Evolutionary conservation across 2,329 filamentous ascomycete species (phyloP), one percentile per base, ranked within the genome.

Genomic region (Lasiodiplodia sp.): DNA sequence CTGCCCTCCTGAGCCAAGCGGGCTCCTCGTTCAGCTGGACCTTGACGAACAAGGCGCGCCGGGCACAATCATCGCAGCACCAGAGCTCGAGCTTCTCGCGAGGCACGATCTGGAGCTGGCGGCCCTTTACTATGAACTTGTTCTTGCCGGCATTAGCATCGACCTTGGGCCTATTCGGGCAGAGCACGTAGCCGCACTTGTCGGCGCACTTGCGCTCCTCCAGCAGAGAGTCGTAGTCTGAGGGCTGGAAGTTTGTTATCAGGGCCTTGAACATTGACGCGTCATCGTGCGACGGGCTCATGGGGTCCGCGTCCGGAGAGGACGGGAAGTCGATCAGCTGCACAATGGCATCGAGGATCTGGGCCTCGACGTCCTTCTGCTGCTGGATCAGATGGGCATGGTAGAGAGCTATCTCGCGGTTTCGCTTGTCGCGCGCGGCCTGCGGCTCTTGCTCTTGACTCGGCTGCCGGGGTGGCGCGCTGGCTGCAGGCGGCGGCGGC

Each of bases 191-290:
- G 1, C 94, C 96, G 81, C 96, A 99, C 23, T 88, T 85, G 53
- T 87, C 88, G 73, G 92, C 90, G 72, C 93, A 91, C 78, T 97
- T 96, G 75, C 96, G 92, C 83, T 99, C 96, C 72, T 91, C 87
- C 70, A 97, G 90, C 62, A 98, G 84, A 72, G 92, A 91, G 76
- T 97, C 93, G 82, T 96, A 97, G 82, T 99, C 95, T 66, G 87
- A 86, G 0, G 94, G 93, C 77, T 95, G 92, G 80, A 97, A 98
- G 53, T 88, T 85, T 11, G 86, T 82, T 28, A 98, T 82, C 44
- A 88, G 86, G 3, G 83, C 76, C 73, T 90, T 89, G 81, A 98
- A 94, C 66, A 83, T 82, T 49, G 81, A 77, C 1, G 85, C 85
- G 77, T 97, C 93, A 38, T 85, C 78, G 0, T 85, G 75, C 7